phyloP scores from a whole-genome alignment of 495 filamentous ascomycete genomes.

The Penicillium ochrochloron region DNA sequence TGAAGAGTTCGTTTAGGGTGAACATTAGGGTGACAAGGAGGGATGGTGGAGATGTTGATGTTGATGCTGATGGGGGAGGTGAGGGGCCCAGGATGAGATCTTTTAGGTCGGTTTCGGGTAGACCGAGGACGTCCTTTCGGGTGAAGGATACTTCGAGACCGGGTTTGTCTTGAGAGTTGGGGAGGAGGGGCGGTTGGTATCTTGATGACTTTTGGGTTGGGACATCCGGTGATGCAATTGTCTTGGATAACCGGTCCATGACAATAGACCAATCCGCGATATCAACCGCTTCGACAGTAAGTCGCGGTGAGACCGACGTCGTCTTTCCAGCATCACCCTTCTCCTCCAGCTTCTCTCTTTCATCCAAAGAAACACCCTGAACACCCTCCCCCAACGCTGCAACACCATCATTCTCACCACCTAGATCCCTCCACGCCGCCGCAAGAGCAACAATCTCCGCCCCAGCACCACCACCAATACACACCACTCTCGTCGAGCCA shows the following conservation, averaged over 20 bases:
- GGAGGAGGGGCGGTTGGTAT: constrained; percentile 58
- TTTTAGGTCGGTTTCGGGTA: constrained; percentile 46
- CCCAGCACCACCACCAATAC: constrained; percentile 84
- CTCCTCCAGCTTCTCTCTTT: constrained; percentile 1
- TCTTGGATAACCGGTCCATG: constrained; percentile 54
- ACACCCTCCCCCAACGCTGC: constrained; percentile 19
- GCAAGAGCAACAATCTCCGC: constrained; percentile 83
- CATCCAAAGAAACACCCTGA: constrained; percentile 27
- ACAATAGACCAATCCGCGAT: constrained; percentile 76
- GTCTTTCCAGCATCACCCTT: constrained; percentile 2
- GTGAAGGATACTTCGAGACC: constrained; percentile 55
- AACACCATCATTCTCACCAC: constrained; percentile 4
- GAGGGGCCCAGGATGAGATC: constrained; percentile 36
- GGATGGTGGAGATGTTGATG: constrained; percentile 27
- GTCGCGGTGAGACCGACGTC: constrained; percentile 1
- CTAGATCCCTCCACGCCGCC: constrained; percentile 58
- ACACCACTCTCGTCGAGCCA: constrained; percentile 53
- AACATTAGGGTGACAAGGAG: constrained; percentile 83
- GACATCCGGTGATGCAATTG: constrained; percentile 42
- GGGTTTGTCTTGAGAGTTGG: constrained; percentile 13
- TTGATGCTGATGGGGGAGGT: neutral
- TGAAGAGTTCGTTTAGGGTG: constrained; percentile 96
- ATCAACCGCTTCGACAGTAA: constrained; percentile 74
- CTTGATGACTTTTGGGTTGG: constrained; percentile 28
- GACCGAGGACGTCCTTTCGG: constrained; percentile 65